Base-by-base conservation (phyloP, 164 flowering plant genomes). In the Kingdonia uniflora region DNA sequence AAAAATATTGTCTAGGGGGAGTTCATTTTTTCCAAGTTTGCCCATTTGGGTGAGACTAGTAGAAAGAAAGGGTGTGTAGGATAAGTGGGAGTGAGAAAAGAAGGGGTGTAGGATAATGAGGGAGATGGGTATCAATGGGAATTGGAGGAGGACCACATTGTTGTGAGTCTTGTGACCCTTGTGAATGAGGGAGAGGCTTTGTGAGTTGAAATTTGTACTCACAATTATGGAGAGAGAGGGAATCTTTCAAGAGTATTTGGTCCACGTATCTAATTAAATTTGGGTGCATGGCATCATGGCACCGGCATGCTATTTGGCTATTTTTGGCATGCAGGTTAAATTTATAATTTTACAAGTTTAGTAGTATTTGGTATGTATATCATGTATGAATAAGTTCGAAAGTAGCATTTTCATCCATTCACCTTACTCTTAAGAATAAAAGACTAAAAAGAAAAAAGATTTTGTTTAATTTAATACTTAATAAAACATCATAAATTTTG, bases 141-240 rank as follows among this genome's bases (percentile, higher is more conserved):
- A 37, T 13, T 29, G 19, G 21, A 54, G 1, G 45, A 67, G 80
- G 79, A 76, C 80, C 77, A 72, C 77, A 44, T 17, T 44, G 49
- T 46, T 26, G 57, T n/a, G n/a, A n/a, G 16, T 10, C 12, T 41
- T 41, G 44, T 41, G n/a, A 14, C 11, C 44, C n/a, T 16, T 41
- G 13, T 45, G 49, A 45, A 6, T 47, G 26, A 17, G 51, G 4
- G 25, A 11, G 25, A 17, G 25, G 15, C 23, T 20, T 23, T 11
- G 51, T 11, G 14, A 17, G 26, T 37, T 26, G 21, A 19, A 5
- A 33, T 14, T 5, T 26, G 26, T 19, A 51, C 20, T 51, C 39
- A 19, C 38, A 51, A 51, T 51, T 39, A 33, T 51, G 42, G 21
- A 33, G 42, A n/a, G 44, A 21, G 25, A 52, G 19, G 35, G 51